Base-by-base conservation (phyloP, 2,329 filamentous ascomycete genomes). In the Exutisphaerella laricina region DNA sequence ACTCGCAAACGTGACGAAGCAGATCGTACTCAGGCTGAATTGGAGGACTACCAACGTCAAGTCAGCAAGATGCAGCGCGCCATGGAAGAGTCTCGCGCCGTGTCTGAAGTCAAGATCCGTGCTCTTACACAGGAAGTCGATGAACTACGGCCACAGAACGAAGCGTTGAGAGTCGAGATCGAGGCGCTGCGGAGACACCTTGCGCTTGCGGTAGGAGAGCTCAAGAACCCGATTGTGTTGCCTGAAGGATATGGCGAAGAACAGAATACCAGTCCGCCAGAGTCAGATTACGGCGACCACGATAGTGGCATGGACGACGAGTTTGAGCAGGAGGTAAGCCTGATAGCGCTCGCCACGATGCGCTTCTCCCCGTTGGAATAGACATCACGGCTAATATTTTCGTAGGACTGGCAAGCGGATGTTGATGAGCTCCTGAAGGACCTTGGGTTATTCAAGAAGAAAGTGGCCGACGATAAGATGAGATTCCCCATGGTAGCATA, bases 21-120 rank as follows among this genome's bases (percentile, higher is more conserved):
- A 43, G 79, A 83, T 56, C 75, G 83, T 26, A 82, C 87, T 52
- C 86, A 88, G 51, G 87, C 92, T 63, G 84, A 83, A 55, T 72
- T 98, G 17, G 92, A 97, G 58, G 88, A 95, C 65, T 98, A 97
- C 66, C 92, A 98, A 70, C 81, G 82, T 52, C 85, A 89, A 58
- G 92, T 98, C 13, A 76, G 80, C 35, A 79, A 84, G 43, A 88
- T 98, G 84, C 88, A 97, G 66, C 82, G 89, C 46, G 79, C 94
- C 66, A 96, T 96, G 89, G 89, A 97, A 64, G 92, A 98, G 69
- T 84, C 83, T 50, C 80, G 84, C 47, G 84, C 94, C 64, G 85
- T 97, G 10, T 83, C 85, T 21, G 90, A 97, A 62, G 88, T 85
- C 70, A 96, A 95, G 74, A 95, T 98, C 62, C 82, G 88, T 54